Evolutionary conservation across 768 basidiomycete genomes (phyloP).

Genomic region (Collybiopsis luxurians): DNA sequence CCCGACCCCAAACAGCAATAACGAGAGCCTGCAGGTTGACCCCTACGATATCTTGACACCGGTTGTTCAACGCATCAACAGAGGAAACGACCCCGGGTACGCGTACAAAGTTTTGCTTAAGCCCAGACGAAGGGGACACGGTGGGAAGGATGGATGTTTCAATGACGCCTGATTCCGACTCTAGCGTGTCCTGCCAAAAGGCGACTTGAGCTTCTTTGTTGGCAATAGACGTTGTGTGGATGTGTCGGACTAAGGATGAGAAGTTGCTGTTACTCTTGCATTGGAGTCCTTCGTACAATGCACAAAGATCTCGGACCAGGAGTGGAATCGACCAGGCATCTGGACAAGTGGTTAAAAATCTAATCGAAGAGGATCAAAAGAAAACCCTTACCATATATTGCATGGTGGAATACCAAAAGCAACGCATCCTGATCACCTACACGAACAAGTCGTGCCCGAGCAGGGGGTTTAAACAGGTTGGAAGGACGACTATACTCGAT

Average conservation of each 20-base stretch:
- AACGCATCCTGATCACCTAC: slow-evolving; percentile 5
- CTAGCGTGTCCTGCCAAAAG: slow-evolving; percentile 3
- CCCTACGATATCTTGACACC: slow-evolving; percentile 1
- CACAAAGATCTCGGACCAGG: slow-evolving; percentile 4
- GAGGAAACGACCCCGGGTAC: neutral
- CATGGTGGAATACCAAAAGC: slow-evolving; percentile 6
- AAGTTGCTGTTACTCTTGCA: slow-evolving; percentile 6
- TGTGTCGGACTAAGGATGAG: slow-evolving; percentile 1
- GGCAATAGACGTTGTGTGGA: neutral
- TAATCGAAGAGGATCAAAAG: no score
- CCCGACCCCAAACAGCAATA: slow-evolving; percentile 6
- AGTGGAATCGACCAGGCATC: slow-evolving; percentile 10
- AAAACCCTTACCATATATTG: slow-evolving; percentile 9
- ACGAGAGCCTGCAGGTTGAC: slow-evolving; percentile 3
- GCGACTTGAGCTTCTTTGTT: neutral
- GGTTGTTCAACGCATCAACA: neutral
- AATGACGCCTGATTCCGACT: neutral
- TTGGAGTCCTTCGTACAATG: neutral
- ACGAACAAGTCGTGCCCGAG: slow-evolving; percentile 5
- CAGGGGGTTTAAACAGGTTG: neutral
- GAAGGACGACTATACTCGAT: slow-evolving; percentile 2
- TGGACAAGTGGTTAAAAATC: no score
- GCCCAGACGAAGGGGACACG: neutral
- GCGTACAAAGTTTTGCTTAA: slow-evolving; percentile 7
- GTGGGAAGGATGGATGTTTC: neutral